These are phyloP conservation scores for Oryza glumipatula DNA, from an alignment of 176 grass and related monocot species.

Conservation along the genomic window DNA sequence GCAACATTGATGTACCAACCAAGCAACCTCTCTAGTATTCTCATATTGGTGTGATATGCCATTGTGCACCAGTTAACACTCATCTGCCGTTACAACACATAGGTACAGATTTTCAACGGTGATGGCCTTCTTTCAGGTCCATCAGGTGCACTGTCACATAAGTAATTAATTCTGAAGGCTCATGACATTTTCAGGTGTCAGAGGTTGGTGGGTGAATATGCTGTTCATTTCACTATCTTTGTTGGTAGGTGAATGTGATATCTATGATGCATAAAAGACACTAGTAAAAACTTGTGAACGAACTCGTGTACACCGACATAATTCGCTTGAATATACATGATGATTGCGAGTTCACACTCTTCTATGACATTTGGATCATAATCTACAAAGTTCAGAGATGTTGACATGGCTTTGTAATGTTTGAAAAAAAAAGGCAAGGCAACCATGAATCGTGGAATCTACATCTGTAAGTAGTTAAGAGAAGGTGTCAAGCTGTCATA, in stretches of 20 bases:
- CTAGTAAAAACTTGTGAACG: slow-evolving; percentile 24
- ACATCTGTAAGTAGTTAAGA: not conserved
- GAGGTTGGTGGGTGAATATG: not conserved
- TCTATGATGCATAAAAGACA: not conserved
- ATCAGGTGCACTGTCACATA: not conserved
- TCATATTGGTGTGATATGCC: not conserved
- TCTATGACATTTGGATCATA: slow-evolving; percentile 10
- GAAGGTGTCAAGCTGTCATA: not conserved
- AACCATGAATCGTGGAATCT: slow-evolving; percentile 13
- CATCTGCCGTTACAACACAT: not conserved
- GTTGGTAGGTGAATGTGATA: slow-evolving; percentile 44
- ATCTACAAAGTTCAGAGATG: not conserved
- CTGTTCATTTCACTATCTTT: slow-evolving; percentile 10
- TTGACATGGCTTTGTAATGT: slow-evolving; percentile 7
- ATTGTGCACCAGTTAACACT: not conserved
- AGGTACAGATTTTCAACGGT: no score
- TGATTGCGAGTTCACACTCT: not conserved
- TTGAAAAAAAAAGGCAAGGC: not conserved
- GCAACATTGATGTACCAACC: no score
- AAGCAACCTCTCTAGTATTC: no score
- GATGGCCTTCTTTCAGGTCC: not conserved
- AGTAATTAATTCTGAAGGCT: not conserved
- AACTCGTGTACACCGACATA: not conserved
- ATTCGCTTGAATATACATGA: not conserved
- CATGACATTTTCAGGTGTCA: not conserved